phyloP scores from a whole-genome alignment of 2,329 filamentous ascomycete species.

The Rhinocladiella similis region DNA sequence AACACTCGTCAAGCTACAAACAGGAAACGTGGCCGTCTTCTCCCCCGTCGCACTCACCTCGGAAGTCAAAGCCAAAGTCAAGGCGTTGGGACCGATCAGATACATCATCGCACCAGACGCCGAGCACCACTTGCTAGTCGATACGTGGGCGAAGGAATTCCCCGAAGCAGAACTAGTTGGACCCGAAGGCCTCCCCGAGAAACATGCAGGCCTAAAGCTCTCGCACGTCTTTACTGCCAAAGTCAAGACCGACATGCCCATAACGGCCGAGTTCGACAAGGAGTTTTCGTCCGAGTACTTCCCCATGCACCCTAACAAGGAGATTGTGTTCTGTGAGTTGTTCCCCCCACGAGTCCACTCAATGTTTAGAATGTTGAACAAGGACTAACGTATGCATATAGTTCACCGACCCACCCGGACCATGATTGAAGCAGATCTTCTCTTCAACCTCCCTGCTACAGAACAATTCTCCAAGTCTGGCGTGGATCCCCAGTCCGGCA shows the following conservation, averaged over 20 bases:
- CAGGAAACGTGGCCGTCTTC: conserved; percentile 81
- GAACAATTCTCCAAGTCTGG: conserved; percentile 75
- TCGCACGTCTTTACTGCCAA: conserved; percentile 63
- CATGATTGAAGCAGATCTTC: conserved; percentile 82
- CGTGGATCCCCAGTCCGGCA: conserved; percentile 51
- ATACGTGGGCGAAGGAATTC: conserved; percentile 77
- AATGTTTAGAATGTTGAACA: not conserved
- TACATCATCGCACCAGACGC: conserved; percentile 88
- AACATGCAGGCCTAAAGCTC: conserved; percentile 69
- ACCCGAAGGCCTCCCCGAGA: conserved; percentile 79
- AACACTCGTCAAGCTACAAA: conserved; percentile 78
- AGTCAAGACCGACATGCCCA: conserved; percentile 52
- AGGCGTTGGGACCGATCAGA: conserved; percentile 66
- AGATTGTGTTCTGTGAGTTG: conserved; percentile 71
- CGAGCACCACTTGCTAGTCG: conserved; percentile 93
- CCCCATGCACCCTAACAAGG: conserved; percentile 75
- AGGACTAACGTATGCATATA: not conserved
- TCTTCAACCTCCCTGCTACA: conserved; percentile 85
- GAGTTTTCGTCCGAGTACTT: conserved; percentile 90
- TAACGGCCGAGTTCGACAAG: conserved; percentile 76
- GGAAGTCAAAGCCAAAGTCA: conserved; percentile 62
- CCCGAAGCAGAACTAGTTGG: conserved; percentile 78
- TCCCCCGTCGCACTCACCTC: conserved; percentile 85
- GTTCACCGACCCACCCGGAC: conserved; percentile 72
- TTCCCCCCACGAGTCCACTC: not conserved